Base-by-base conservation (phyloP, 345 rosid species). In the Aurinia saxatilis region DNA sequence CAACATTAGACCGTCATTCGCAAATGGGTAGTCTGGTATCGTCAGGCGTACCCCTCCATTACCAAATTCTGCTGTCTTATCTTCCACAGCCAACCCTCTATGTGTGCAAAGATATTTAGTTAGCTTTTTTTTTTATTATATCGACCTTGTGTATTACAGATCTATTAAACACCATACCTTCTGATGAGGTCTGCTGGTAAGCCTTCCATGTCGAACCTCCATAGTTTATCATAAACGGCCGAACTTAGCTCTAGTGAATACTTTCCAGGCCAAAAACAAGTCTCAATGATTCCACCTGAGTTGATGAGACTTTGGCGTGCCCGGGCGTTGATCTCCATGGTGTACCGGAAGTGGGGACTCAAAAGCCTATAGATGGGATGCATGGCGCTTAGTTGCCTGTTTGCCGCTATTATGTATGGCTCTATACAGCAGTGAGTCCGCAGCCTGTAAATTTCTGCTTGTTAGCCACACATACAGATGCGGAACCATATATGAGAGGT, bases 271-370 rank as follows among this genome's bases (percentile, higher is more conserved):
- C 87, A 67, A 52, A 86, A 90, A 10, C 75, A 8, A n/a, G 56
- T 50, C 74, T 90, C 97, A 18, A 90, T 84, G 53, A 83, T 58
- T 1, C 97, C 95, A 7, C 41, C 82, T 1, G 77, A 87, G 50
- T 73, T 84, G 62, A 82, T 21, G 2, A 86, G 80, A 57, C 68
- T 62, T 71, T 71, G 68, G 30, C 95, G 77, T 50, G 96, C 95
- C 17, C 86, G 71, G 6, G 87, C 83, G 65, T 89, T 89, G 64
- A 86, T 82, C 73, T 82, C 84, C 80, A 89, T 80, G 13, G 96
- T 86, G 76, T 86, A 86, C 10, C 95, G 74, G 62, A 86, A 84
- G 71, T 89, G 93, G 2, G 96, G 96, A 31, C 65, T 80, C 37
- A 89, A 39, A 16, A 84, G 67, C 65, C 78, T 68, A 37, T 79